A percentile compares a stretch with the other conserved stretches of the same genome.
Conservation (phyloP, 495 filamentous ascomycete genomes). For the Hypoxylon trugodes region DNA sequence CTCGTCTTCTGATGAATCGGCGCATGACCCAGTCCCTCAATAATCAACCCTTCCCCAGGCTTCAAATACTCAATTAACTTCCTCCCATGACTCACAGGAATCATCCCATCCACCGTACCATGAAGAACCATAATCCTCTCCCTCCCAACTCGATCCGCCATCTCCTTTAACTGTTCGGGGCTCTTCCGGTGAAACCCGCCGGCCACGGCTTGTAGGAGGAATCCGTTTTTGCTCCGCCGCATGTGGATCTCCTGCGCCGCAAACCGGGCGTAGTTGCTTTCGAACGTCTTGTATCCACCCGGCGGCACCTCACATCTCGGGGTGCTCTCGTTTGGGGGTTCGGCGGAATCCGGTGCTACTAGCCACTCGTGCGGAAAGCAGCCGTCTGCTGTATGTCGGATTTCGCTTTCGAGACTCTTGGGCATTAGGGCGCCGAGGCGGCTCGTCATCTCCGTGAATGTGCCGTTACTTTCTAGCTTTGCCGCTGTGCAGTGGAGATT, state of each 20-base stretch:
- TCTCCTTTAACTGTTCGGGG: slow-evolving; percentile 59
- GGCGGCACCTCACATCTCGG: slow-evolving; percentile 30
- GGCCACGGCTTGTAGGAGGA: slow-evolving; percentile 71
- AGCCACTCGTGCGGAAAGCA: slow-evolving; percentile 68
- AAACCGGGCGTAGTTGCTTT: slow-evolving; percentile 74
- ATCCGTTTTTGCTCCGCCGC: slow-evolving; percentile 61
- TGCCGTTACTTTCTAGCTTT: slow-evolving; percentile 66
- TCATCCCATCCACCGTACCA: slow-evolving; percentile 72
- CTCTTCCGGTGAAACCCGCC: slow-evolving; percentile 74
- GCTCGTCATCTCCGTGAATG: slow-evolving; percentile 46
- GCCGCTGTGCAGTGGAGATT: slow-evolving; percentile 72
- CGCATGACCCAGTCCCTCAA: slow-evolving; percentile 68
- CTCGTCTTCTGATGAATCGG: slow-evolving; percentile 62
- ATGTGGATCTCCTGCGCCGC: slow-evolving; percentile 70
- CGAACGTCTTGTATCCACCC: slow-evolving; percentile 56
- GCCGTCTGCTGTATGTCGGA: slow-evolving; percentile 53
- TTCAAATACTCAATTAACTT: slow-evolving; percentile 56
- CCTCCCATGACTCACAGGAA: slow-evolving; percentile 65
- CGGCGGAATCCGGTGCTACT: slow-evolving; percentile 60
- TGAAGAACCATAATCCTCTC: slow-evolving; percentile 71
- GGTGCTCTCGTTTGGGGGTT: slow-evolving; percentile 26
- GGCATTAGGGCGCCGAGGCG: slow-evolving; percentile 64
- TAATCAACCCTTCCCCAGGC: slow-evolving; percentile 51
- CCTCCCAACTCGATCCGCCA: slow-evolving; percentile 67
- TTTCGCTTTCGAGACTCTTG: slow-evolving; percentile 60